Evolutionary conservation across 306 rosid species (phyloP), one percentile per base, ranked within the genome.

Genomic region (Delonix regia): DNA sequence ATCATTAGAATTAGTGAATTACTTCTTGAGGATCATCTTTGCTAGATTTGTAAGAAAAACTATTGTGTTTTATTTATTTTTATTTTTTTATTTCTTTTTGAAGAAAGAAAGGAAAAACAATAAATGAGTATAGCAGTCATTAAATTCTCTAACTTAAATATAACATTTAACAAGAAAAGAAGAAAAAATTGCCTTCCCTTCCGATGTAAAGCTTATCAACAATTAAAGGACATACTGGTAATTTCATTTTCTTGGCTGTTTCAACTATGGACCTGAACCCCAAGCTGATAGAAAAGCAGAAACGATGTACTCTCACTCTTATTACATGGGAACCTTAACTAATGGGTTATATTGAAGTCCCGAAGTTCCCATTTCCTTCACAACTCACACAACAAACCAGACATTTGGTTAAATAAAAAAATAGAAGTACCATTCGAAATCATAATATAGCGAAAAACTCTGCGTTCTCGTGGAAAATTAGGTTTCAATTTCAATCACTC

Each of bases 401-500:
- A 39, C 77, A 0, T 47, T 42, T 24, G 55, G 57, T n/a, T 60
- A 30, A 39, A 61, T 69, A 68, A 72, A 72, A 52, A 34, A 38
- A 53, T 5, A 15, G 9, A 30, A 27, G 22, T 2, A 27, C 34
- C 12, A 14, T n/a, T n/a, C n/a, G n/a, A 65, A 55, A 56, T 56
- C 51, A 65, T 21, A 13, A 34, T 5, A 68, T 11, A 6, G 34
- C 9, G 36, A 19, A 57, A 25, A 47, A 39, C 13, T 38, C 51
- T 19, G 8, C 30, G 24, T 14, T 15, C 41, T 44, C 6, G 41
- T 45, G 59, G 34, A 55, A 68, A 60, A 19, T 38, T 82, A 71
- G 86, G 86, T 69, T 67, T 75, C 81, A 57, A 45, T 81, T 36
- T 69, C 68, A 34, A 69, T 52, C 68, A 6, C 69, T 30, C 33